Conservation (phyloP, 2,329 filamentous ascomycete genomes). For the Metarhizium anisopliae region DNA sequence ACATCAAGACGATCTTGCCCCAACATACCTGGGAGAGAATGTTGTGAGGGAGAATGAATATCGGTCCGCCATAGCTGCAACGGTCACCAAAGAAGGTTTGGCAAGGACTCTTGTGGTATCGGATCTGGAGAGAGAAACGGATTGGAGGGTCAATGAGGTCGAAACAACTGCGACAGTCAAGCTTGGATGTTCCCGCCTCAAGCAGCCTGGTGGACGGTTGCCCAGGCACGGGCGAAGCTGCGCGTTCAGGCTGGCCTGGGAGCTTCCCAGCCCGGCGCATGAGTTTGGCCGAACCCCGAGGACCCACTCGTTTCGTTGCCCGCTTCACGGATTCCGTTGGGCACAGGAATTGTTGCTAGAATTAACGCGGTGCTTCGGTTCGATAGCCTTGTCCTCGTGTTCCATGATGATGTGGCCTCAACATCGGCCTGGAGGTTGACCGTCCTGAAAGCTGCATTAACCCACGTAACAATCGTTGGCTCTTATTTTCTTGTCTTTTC, state of each 20-base stretch:
- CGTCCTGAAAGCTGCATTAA: constrained; percentile 8
- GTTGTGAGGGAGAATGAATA: constrained; percentile 99
- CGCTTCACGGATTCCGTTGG: neutral
- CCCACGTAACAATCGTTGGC: neutral
- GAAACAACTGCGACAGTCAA: constrained; percentile 18
- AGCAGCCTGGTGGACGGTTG: constrained; percentile 10
- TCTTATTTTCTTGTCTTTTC: constrained; percentile 8
- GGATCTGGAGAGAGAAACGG: constrained; percentile 7
- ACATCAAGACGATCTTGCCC: constrained; percentile 10
- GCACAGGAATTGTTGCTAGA: neutral
- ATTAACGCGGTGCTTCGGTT: neutral
- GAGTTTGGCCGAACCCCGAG: constrained; percentile 17
- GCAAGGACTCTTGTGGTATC: constrained; percentile 6
- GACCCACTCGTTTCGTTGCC: neutral
- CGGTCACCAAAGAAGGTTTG: constrained; percentile 1
- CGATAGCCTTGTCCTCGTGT: neutral
- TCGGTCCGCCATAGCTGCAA: constrained; percentile 76
- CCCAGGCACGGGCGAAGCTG: constrained; percentile 28
- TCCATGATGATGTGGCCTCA: constrained; percentile 23
- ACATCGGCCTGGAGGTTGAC: constrained; percentile 11
- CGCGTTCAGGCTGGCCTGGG: constrained; percentile 24
- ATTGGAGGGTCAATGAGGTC: constrained; percentile 5
- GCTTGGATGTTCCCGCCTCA: constrained; percentile 23
- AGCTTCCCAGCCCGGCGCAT: constrained; percentile 12
- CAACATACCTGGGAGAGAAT: constrained; percentile 90